Evolutionary conservation across 768 basidiomycete genomes (phyloP).

Genomic region (Pleurotus giganteus): DNA sequence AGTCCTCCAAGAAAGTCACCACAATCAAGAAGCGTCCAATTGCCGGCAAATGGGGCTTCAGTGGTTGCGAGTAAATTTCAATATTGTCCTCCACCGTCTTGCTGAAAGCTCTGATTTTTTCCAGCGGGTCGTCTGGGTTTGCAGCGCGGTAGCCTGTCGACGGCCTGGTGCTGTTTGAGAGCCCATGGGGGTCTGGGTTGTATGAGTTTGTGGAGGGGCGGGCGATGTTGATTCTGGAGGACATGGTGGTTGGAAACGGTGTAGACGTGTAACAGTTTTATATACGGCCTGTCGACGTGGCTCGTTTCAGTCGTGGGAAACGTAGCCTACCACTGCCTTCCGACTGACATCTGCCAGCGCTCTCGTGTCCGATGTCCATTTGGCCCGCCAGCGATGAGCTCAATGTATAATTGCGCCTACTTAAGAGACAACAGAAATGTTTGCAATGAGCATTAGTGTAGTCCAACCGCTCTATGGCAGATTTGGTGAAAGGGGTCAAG

Average conservation of each 20-base stretch:
- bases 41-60: constrained; percentile 91
- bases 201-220: constrained; percentile 63
- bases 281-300: constrained; percentile 37
- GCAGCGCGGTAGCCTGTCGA: constrained; percentile 72
- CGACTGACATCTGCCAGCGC: constrained; percentile 10
- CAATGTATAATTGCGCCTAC: no score
- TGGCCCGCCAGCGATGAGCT: constrained; percentile 5
- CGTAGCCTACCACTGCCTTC: background rate
- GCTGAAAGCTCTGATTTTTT: constrained; percentile 68
- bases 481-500: no score
- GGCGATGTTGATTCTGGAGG: constrained; percentile 79
- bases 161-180: constrained; percentile 68
- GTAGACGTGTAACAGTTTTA: constrained; percentile 38
- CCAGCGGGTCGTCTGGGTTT: constrained; percentile 78
- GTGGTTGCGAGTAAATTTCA: constrained; percentile 89
- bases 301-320: constrained; percentile 14
- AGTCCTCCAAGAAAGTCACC: constrained; percentile 97
- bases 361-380: background rate
- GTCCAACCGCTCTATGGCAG: no score
- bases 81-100: constrained; percentile 87
- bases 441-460: no score
- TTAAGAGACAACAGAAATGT: no score
- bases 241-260: constrained; percentile 48
- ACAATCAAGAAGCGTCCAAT: constrained; percentile 97
- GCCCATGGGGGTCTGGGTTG: constrained; percentile 75